Base-by-base conservation (phyloP, 108 stramenopile species). In the Cyclotella atomus region DNA sequence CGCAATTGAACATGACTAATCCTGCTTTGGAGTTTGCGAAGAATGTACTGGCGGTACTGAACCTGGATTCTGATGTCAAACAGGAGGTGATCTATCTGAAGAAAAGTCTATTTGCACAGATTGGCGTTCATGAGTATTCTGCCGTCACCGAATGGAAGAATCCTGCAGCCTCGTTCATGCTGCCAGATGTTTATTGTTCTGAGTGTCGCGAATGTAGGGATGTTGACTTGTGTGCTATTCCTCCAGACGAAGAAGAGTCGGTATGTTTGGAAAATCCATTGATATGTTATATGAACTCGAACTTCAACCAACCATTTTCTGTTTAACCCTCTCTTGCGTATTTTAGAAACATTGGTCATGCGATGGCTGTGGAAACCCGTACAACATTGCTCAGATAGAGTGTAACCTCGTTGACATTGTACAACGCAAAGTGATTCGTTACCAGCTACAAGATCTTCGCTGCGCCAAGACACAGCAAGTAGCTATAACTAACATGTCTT, bases 1-100 rank as follows among this genome's bases (percentile, higher is more conserved):
- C 83, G 17, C 75, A 97, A 55, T 70, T 85, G 43, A 41, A 54
- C 64, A 71, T 70, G 27, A 79, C 71, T 38, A 82, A 86, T 66
- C 94, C 97, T 35, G 91, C 97, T 10, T 82, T 99, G 41, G 97
- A 98, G 81, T 98, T 99, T 73, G 91, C 96, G 72, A 97, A 97
- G 75, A 88, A 82, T 70, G 86, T 97, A 21, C 88, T 91, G 49
- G 83, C 76, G 24, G 83, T 99, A 7, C 73, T 99, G 32, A 80
- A 85, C 50, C 87, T 99, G 17, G 99, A 99, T 73, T 45, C 84
- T 5, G 90, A 92, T 43, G 81, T 90, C 3, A 72, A 86, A 33
- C 88, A 90, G 30, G 96, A 97, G 80, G 91, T 95, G 28, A 76
- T 85, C 30, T 84, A 76, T 33, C 68, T 97, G 68, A 92, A 94